These are phyloP conservation scores for Stephania japonica DNA, from an alignment of 164 flowering plant species.

Conservation along the genomic window DNA sequence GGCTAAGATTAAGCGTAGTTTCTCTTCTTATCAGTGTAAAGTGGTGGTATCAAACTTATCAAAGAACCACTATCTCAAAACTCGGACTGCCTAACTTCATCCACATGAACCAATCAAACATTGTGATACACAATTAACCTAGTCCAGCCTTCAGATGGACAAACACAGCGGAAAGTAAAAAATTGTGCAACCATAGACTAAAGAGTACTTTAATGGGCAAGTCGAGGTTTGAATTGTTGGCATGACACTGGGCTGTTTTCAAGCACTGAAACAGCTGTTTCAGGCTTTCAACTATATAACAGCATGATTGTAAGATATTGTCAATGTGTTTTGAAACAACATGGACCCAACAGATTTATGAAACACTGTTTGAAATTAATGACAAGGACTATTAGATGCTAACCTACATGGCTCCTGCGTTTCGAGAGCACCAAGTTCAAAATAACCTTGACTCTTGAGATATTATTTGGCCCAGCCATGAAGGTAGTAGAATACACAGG, in stretches of 20 bases:
- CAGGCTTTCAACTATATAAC: neutral
- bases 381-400: neutral
- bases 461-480: neutral
- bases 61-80: neutral
- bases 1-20: too few species aligned
- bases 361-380: neutral
- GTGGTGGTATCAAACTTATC: neutral
- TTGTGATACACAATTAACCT: neutral
- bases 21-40: neutral
- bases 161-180: neutral
- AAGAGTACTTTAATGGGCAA: neutral
- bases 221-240: neutral
- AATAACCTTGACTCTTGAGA: neutral
- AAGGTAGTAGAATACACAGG: neutral
- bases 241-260: neutral
- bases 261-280: neutral
- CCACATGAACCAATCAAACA: neutral
- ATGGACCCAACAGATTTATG: neutral
- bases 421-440: neutral
- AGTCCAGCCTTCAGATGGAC: neutral
- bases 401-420: neutral
- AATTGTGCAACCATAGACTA: neutral
- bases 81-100: neutral
- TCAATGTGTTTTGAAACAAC: neutral
- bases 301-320: neutral